phyloP scores from a whole-genome alignment of 768 basidiomycete genomes.

The Lactifluus echinatus region DNA sequence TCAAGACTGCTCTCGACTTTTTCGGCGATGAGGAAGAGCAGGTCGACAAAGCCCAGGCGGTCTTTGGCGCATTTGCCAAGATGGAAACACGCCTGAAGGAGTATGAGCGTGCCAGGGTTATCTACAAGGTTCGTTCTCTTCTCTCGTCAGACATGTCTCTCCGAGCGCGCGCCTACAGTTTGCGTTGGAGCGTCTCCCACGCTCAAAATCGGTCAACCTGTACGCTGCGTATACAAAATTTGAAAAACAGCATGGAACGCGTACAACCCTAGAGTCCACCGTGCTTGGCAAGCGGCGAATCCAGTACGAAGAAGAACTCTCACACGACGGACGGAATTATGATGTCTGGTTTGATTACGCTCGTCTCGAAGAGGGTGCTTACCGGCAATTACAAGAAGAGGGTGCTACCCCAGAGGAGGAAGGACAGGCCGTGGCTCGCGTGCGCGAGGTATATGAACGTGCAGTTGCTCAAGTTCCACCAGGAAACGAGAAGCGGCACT shows the following conservation, averaged over 20 bases:
- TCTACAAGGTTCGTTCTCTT: slow-evolving; percentile 79
- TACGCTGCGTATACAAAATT: slow-evolving; percentile 96
- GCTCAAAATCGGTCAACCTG: slow-evolving; percentile 80
- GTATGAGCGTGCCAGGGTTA: slow-evolving; percentile 91
- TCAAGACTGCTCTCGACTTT: slow-evolving; percentile 58
- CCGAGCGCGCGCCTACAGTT: slow-evolving; percentile 46
- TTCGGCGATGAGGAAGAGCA: slow-evolving; percentile 56
- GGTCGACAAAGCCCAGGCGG: slow-evolving; percentile 77
- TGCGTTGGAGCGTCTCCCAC: slow-evolving; percentile 85
- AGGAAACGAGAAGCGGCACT: slow-evolving; percentile 85
- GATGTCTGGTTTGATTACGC: slow-evolving; percentile 98
- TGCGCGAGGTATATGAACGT: slow-evolving; percentile 91
- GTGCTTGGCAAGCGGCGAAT: slow-evolving; percentile 97
- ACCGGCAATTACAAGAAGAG: slow-evolving; percentile 63
- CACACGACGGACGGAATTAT: slow-evolving; percentile 88
- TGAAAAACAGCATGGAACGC: slow-evolving; percentile 94
- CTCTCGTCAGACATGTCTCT: too few relatives aligned
- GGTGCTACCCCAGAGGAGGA: slow-evolving; percentile 66
- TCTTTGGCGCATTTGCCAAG: slow-evolving; percentile 88
- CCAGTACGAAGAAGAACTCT: slow-evolving; percentile 94
- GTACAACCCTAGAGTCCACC: slow-evolving; percentile 81
- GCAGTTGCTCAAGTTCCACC: slow-evolving; percentile 95
- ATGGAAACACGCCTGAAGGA: slow-evolving; percentile 97
- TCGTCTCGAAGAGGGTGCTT: slow-evolving; percentile 84
- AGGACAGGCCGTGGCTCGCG: slow-evolving; percentile 50